These are phyloP conservation scores for Hymenoscyphus albidus DNA, from an alignment of 2,329 filamentous ascomycete species.

Conservation along the genomic window DNA sequence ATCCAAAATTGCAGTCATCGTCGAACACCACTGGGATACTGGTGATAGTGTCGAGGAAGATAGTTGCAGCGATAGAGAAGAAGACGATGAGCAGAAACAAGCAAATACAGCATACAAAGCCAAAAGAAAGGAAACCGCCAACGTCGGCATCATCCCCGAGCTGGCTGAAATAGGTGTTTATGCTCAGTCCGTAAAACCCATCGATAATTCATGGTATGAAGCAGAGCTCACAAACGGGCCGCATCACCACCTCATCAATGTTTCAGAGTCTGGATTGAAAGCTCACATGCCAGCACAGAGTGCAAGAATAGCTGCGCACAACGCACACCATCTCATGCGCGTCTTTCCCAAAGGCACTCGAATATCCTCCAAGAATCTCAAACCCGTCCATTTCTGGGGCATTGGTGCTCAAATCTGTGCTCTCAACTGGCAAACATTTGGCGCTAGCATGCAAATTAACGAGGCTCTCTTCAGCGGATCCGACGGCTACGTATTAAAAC, in stretches of 20 bases:
- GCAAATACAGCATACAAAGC: slow-evolving; percentile 51
- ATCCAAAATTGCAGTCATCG: slow-evolving; percentile 62
- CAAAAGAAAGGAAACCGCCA: slow-evolving; percentile 46
- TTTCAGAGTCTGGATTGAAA: slow-evolving; percentile 59
- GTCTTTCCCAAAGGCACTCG: slow-evolving; percentile 67
- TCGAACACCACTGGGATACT: slow-evolving; percentile 59
- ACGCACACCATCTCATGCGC: slow-evolving; percentile 64
- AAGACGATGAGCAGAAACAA: slow-evolving; percentile 42
- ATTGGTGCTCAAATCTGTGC: slow-evolving; percentile 66
- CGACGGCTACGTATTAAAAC: slow-evolving; percentile 64
- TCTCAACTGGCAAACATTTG: slow-evolving; percentile 67
- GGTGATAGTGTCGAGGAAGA: slow-evolving; percentile 44
- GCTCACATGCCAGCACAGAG: slow-evolving; percentile 46
- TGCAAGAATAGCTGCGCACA: slow-evolving; percentile 54
- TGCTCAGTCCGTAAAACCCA: slow-evolving; percentile 65
- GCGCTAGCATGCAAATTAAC: slow-evolving; percentile 62
- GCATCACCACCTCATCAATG: slow-evolving; percentile 65
- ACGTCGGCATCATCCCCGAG: slow-evolving; percentile 56
- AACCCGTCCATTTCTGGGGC: slow-evolving; percentile 61
- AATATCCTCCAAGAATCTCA: slow-evolving; percentile 62
- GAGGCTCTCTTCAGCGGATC: slow-evolving; percentile 64
- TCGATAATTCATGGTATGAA: slow-evolving; percentile 63
- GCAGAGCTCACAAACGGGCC: slow-evolving; percentile 46
- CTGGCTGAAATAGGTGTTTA: slow-evolving; percentile 64
- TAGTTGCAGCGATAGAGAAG: slow-evolving; percentile 41